Evolutionary conservation across 805 yeast species (phyloP), one percentile per base, ranked within the genome.

Genomic region (Candida xiaguanensis): DNA sequence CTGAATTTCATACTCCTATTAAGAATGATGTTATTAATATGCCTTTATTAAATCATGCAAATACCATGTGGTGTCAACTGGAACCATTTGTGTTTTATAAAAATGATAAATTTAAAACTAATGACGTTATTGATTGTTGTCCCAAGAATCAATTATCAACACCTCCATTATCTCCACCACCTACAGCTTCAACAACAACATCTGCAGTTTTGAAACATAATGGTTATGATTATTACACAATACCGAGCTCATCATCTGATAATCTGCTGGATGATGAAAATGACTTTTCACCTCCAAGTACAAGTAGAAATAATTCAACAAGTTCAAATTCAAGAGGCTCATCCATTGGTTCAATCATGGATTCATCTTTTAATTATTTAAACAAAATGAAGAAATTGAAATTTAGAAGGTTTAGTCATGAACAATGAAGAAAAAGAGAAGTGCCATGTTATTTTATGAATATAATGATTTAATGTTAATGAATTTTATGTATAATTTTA

Each of bases 171-270:
- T 32, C 25, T 8, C 18, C 43, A 35, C 17, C 22, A 34, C 18
- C 17, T n/a, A n/a, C n/a, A n/a, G n/a, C n/a, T n/a, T n/a, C n/a
- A n/a, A n/a, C n/a, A n/a, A n/a, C n/a, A n/a, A n/a, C n/a, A n/a
- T n/a, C n/a, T n/a, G n/a, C 31, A 16, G 17, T 14, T 14, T 13
- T 29, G 18, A 27, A 30, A 16, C 34, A 39, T 29, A 23, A 26
- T 17, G 42, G 45, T 4, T 42, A 38, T 27, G 42, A 42, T 31
- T 42, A 42, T 20, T 38, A 42, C 17, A 34, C 42, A 20, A 38
- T 42, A 15, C 45, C 42, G 2, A 20, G 25, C 18, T 32, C 34
- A 13, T 17, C 19, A 7, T 26, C 37, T 9, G 9, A 20, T 9
- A 20, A 9, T 20, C 24, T 20, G 24, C 24, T 20, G 24, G 24